A percentile compares a stretch with the other conserved stretches of the same genome.
phyloP scores from a whole-genome alignment of 495 filamentous ascomycete species.

The Penicillium argentinense region DNA sequence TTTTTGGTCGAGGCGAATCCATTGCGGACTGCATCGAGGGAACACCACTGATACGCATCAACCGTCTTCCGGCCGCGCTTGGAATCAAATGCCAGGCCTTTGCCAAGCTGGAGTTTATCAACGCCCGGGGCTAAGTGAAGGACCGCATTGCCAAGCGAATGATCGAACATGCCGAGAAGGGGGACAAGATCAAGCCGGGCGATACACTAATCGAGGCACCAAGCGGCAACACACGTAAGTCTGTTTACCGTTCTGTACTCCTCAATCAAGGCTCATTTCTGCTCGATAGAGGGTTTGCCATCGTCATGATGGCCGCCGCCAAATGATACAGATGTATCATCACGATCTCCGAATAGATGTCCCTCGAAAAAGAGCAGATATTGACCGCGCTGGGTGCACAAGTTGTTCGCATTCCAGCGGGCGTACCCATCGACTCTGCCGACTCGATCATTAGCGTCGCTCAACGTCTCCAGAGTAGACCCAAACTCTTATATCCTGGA shows the following conservation, averaged over 20 bases:
- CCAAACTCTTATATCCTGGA: conserved; percentile 86
- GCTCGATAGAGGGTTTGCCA: not conserved
- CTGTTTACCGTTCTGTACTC: too few species aligned
- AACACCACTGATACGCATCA: conserved; percentile 83
- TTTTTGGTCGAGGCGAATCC: not conserved
- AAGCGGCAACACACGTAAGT: conserved; percentile 88
- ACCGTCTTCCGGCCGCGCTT: conserved; percentile 76
- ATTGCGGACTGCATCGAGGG: conserved; percentile 69
- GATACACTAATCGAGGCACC: conserved; percentile 91
- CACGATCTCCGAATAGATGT: conserved; percentile 48
- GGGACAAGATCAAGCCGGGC: conserved; percentile 82
- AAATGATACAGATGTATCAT: conserved; percentile 91
- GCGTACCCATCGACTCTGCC: conserved; percentile 82
- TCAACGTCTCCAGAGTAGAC: conserved; percentile 75
- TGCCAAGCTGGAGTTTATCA: conserved; percentile 87
- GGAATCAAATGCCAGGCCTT: conserved; percentile 78
- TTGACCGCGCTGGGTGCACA: conserved; percentile 80
- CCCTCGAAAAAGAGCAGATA: conserved; percentile 83
- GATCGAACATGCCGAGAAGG: conserved; percentile 83
- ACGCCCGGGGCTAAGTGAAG: conserved; percentile 80
- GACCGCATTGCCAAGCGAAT: conserved; percentile 88
- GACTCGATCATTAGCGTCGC: conserved; percentile 84
- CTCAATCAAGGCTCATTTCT: too few species aligned
- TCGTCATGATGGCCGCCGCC: conserved; percentile 1
- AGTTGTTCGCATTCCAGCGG: conserved; percentile 85